Evolutionary conservation across 805 yeast species (phyloP).

Genomic region (Wickerhamomyces bisporus): DNA sequence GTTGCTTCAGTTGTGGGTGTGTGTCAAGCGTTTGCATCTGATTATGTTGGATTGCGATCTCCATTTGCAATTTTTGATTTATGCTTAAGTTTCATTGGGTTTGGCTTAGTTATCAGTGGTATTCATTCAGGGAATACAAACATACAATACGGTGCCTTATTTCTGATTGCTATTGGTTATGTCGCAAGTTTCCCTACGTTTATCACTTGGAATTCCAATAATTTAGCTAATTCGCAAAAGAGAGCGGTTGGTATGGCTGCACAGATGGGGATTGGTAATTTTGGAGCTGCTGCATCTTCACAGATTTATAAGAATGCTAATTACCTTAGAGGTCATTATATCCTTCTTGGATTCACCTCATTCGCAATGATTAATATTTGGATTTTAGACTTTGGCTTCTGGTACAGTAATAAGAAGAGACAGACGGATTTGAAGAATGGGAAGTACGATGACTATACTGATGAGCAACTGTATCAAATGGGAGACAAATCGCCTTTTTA

Average conservation of each 20-base stretch:
- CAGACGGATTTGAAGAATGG: constrained; percentile 26
- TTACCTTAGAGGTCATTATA: constrained; percentile 27
- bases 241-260: constrained; percentile 33
- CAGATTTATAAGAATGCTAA: constrained; percentile 29
- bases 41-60: constrained; percentile 25
- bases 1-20: constrained; percentile 28
- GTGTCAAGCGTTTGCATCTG: constrained; percentile 24
- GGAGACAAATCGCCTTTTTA: constrained; percentile 40
- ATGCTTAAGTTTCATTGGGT: constrained; percentile 29
- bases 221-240: constrained; percentile 29
- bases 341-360: constrained; percentile 28
- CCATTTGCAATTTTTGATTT: constrained; percentile 26
- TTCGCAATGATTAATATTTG: constrained; percentile 27
- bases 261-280: constrained; percentile 33
- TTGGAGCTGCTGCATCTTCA: constrained; percentile 30
- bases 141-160: constrained; percentile 29
- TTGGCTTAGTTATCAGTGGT: constrained; percentile 25
- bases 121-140: constrained; percentile 21
- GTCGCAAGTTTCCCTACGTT: constrained; percentile 29
- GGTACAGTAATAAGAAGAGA: constrained; percentile 21
- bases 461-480: constrained; percentile 28
- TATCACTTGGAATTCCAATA: constrained; percentile 32
- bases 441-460: constrained; percentile 23
- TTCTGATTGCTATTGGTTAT: constrained; percentile 24
- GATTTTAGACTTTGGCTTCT: constrained; percentile 19